phyloP scores from a whole-genome alignment of 768 basidiomycete genomes.

The Suillus subalutaceus region DNA sequence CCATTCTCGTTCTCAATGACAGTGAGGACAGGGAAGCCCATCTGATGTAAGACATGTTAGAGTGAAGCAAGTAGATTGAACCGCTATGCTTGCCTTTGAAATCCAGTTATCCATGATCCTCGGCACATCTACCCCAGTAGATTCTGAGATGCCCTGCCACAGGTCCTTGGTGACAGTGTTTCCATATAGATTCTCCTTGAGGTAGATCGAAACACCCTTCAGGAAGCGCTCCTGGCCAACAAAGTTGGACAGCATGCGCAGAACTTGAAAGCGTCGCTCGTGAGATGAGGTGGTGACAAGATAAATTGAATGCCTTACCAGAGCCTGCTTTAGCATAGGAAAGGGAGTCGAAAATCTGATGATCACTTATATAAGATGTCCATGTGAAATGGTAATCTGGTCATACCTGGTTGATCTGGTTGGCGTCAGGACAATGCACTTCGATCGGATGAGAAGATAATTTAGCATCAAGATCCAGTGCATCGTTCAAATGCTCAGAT shows the following conservation, averaged over 20 bases:
- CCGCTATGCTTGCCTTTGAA: constrained; percentile 52
- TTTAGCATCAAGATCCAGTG: constrained; percentile 82
- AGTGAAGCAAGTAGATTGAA: background rate
- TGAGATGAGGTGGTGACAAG: background rate
- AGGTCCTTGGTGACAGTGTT: constrained; percentile 87
- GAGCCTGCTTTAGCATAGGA: constrained; percentile 87
- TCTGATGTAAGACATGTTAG: constrained; percentile 31
- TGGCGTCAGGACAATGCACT: constrained; percentile 85
- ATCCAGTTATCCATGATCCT: constrained; percentile 93
- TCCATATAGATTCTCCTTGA: constrained; percentile 84
- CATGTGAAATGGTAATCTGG: background rate
- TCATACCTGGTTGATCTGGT: constrained; percentile 73
- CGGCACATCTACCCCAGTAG: constrained; percentile 74
- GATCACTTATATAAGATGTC: background rate
- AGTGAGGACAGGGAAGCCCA: constrained; percentile 88
- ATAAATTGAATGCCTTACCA: constrained; percentile 41
- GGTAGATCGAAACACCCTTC: constrained; percentile 86
- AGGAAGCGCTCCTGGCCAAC: constrained; percentile 91
- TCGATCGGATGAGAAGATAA: constrained; percentile 92
- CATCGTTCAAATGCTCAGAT: constrained; percentile 71
- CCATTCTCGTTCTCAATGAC: constrained; percentile 77
- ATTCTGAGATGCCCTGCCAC: constrained; percentile 81
- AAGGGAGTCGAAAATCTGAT: constrained; percentile 86
- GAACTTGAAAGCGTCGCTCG: constrained; percentile 46
- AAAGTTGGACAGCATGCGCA: constrained; percentile 89